Evolutionary conservation across 805 yeast species (phyloP).

Genomic region (Blastobotrys peoriensis): DNA sequence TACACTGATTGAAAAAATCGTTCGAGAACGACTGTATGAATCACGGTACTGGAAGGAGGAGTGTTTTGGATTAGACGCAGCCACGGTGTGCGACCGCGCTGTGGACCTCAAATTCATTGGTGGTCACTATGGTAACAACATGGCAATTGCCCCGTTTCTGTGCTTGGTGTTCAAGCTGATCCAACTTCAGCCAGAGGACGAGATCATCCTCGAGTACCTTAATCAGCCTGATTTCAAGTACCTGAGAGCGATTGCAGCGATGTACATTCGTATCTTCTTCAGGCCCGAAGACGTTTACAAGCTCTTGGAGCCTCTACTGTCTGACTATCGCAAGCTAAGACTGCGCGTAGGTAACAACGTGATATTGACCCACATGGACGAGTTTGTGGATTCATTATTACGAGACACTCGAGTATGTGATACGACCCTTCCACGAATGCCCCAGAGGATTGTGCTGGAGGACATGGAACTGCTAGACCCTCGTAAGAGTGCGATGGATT

Average conservation of each 20-base stretch:
- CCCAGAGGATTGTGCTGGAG: conserved; percentile 32
- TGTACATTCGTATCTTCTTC: conserved; percentile 48
- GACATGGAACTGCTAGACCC: conserved; percentile 31
- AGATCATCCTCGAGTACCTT: conserved; percentile 49
- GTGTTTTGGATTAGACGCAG: conserved; percentile 47
- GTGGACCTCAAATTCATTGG: conserved; percentile 46
- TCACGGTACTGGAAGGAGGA: conserved; percentile 52
- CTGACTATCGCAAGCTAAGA: conserved; percentile 67
- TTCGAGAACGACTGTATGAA: conserved; percentile 51
- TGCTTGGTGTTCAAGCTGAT: conserved; percentile 70
- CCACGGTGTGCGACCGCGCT: conserved; percentile 45
- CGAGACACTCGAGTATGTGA: conserved; percentile 60
- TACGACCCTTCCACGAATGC: conserved; percentile 62
- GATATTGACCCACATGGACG: conserved; percentile 59
- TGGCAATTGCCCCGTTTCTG: conserved; percentile 65
- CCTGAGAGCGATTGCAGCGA: conserved; percentile 58
- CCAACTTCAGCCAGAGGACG: conserved; percentile 64
- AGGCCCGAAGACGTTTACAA: conserved; percentile 42
- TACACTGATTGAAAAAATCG: conserved; percentile 50
- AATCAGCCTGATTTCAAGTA: conserved; percentile 71
- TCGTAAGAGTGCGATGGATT: conserved; percentile 30
- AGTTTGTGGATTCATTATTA: conserved; percentile 58
- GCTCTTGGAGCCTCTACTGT: conserved; percentile 47
- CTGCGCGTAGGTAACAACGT: conserved; percentile 33
- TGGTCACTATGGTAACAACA: conserved; percentile 44